phyloP scores from a whole-genome alignment of 768 basidiomycete species.

The Neoboletus subvelutipes region DNA sequence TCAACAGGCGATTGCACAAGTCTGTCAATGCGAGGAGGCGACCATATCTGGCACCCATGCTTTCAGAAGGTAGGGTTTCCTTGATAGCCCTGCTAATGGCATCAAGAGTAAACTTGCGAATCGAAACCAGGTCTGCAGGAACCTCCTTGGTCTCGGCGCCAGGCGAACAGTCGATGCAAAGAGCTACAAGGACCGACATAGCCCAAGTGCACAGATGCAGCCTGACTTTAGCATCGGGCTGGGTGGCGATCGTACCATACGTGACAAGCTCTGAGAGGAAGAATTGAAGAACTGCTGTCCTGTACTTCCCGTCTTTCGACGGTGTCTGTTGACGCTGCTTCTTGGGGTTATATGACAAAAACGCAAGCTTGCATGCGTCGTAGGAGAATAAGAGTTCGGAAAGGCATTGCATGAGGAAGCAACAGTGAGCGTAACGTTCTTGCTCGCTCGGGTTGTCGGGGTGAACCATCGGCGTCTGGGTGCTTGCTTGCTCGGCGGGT shows the following conservation, averaged over 20 bases:
- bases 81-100: conserved; percentile 84
- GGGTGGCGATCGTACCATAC: conserved; percentile 68
- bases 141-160: conserved; percentile 72
- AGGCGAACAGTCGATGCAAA: conserved; percentile 84
- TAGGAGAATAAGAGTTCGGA: conserved; percentile 95
- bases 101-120: conserved; percentile 92
- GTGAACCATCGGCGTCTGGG: conserved; percentile 10
- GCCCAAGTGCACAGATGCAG: conserved; percentile 79
- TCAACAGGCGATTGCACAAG: conserved; percentile 83
- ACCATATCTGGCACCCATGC: conserved; percentile 77
- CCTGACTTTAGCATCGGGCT: conserved; percentile 53
- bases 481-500: conserved; percentile 17
- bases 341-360: conserved; percentile 76
- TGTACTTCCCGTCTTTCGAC: conserved; percentile 68
- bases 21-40: conserved; percentile 85
- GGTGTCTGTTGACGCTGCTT: conserved; percentile 52
- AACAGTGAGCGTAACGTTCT: conserved; percentile 52
- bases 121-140: conserved; percentile 74
- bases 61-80: conserved; percentile 61
- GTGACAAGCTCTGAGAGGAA: conserved; percentile 82
- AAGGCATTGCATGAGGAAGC: conserved; percentile 88
- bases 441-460: conserved; percentile 20
- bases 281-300: conserved; percentile 71
- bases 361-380: conserved; percentile 83
- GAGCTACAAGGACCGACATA: conserved; percentile 84